These are phyloP conservation scores for Neocallimastix lanati DNA, from an alignment of 192 early-diverging fungal species.

Conservation along the genomic window DNA sequence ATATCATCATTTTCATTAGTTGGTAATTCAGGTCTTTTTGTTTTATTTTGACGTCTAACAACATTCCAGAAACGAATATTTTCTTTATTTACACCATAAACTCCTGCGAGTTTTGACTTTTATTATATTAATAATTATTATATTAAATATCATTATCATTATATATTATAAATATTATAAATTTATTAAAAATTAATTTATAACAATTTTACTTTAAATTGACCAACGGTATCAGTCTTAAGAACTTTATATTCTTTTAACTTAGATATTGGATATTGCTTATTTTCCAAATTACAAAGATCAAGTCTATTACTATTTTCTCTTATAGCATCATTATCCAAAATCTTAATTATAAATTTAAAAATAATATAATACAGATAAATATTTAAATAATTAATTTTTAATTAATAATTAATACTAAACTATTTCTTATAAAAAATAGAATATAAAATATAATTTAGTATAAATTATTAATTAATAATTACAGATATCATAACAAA, in stretches of 20 bases:
- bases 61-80: constrained; percentile 69
- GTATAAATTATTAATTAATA: neutral
- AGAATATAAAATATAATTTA: too few relatives aligned
- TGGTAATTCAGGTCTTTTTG: constrained; percentile 63
- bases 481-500: constrained; percentile 41
- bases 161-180: neutral
- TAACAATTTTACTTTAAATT: neutral
- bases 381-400: neutral
- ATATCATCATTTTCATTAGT: constrained; percentile 16
- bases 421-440: too few relatives aligned
- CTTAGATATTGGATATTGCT: neutral
- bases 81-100: constrained; percentile 18
- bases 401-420: too few relatives aligned
- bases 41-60: constrained; percentile 78
- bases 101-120: constrained; percentile 21
- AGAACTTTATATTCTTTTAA: neutral
- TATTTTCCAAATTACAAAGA: constrained; percentile 48
- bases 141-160: neutral
- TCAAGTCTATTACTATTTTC: constrained; percentile 66
- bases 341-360: constrained; percentile 16
- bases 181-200: too few relatives aligned
- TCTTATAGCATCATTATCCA: constrained; percentile 46
- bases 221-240: neutral
- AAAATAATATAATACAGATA: too few relatives aligned
- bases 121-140: neutral